Conservation (phyloP, 2,329 filamentous ascomycete genomes). For the Arthrobotrys iridis region DNA sequence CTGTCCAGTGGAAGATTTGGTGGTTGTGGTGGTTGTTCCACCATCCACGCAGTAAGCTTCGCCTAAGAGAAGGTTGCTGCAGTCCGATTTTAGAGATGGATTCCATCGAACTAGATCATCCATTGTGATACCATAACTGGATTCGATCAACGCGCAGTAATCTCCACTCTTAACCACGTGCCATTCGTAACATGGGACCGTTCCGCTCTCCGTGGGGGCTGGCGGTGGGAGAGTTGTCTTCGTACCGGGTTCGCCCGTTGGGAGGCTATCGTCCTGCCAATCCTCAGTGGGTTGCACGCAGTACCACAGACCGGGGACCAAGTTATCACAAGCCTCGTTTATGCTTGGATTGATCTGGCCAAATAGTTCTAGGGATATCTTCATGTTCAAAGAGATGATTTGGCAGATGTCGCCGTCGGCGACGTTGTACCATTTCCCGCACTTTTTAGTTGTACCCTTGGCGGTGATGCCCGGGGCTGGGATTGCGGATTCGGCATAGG, state of each 20-base stretch:
- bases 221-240: background rate
- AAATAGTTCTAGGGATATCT: background rate
- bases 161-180: background rate
- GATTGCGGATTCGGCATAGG: background rate
- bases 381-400: background rate
- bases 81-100: background rate
- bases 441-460: conserved; percentile 1
- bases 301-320: background rate
- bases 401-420: background rate
- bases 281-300: conserved; percentile 5
- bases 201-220: conserved; percentile 6
- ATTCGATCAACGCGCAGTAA: background rate
- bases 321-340: background rate
- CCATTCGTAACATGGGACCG: conserved; percentile 8
- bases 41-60: background rate
- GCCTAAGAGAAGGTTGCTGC: conserved; percentile 1
- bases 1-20: background rate
- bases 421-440: conserved; percentile 11
- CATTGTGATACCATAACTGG: background rate
- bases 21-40: too few relatives aligned
- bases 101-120: background rate
- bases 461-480: background rate
- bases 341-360: background rate
- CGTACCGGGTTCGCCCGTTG: background rate
- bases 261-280: background rate